These are phyloP conservation scores for Poa annua DNA, from an alignment of 176 grass and related monocot genomes.

Conservation along the genomic window DNA sequence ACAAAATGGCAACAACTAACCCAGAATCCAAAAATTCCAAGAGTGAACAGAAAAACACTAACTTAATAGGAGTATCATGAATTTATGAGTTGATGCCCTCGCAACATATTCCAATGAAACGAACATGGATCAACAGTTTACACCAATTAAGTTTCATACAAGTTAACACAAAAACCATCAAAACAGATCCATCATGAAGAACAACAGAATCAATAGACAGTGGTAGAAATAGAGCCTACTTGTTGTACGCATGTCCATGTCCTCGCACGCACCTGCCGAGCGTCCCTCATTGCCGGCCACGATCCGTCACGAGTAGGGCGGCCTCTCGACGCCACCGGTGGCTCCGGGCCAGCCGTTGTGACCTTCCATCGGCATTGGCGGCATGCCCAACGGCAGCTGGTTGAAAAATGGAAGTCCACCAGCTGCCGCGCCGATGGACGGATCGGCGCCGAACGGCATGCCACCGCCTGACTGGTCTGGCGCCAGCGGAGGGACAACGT, in stretches of 20 bases:
- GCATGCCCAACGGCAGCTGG: slow-evolving; percentile 72
- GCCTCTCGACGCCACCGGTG: slow-evolving; percentile 43
- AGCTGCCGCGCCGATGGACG: slow-evolving; percentile 16
- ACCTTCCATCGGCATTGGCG: slow-evolving; percentile 72
- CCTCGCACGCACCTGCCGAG: neutral
- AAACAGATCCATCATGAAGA: slow-evolving; percentile 38
- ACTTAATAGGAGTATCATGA: slow-evolving; percentile 31
- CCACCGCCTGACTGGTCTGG: slow-evolving; percentile 45
- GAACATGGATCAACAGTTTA: slow-evolving; percentile 47
- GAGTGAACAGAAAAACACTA: slow-evolving; percentile 31
- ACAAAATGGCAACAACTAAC: neutral
- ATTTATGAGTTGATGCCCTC: slow-evolving; percentile 57
- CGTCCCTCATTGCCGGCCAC: neutral
- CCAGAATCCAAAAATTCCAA: neutral
- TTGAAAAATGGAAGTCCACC: slow-evolving; percentile 81
- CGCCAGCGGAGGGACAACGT: slow-evolving; percentile 51
- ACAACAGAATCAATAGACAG: neutral
- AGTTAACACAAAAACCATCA: slow-evolving; percentile 55
- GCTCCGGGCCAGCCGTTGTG: slow-evolving; percentile 54
- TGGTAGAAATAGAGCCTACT: slow-evolving; percentile 47
- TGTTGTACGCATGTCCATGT: slow-evolving; percentile 49
- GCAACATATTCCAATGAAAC: slow-evolving; percentile 34
- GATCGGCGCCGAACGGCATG: slow-evolving; percentile 34
- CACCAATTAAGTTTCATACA: slow-evolving; percentile 35
- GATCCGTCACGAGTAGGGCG: slow-evolving; percentile 49